phyloP scores from a whole-genome alignment of 495 filamentous ascomycete genomes.

The Podospora pseudopauciseta region DNA sequence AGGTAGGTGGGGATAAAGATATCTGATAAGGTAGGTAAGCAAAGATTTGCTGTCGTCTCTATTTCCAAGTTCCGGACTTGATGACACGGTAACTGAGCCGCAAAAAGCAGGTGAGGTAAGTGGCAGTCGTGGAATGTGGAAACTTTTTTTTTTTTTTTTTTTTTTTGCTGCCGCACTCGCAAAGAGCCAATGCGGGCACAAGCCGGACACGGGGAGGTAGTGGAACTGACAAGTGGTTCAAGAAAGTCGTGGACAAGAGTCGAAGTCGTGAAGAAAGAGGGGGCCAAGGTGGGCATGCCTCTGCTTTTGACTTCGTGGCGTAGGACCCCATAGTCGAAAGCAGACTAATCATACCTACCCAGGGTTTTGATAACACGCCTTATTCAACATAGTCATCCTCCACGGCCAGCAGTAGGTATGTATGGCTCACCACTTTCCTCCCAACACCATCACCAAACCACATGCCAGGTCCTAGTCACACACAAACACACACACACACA shows the following conservation, averaged over 20 bases:
- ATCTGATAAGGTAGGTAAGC: too few relatives aligned
- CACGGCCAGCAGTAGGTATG: too few relatives aligned
- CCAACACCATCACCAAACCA: background rate
- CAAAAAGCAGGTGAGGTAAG: background rate
- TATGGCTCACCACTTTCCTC: background rate
- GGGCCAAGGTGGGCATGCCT: too few relatives aligned
- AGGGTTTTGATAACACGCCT: background rate
- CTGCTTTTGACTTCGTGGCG: too few relatives aligned
- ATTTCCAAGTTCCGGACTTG: background rate
- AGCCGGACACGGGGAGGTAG: background rate
- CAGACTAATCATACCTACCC: background rate
- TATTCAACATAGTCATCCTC: too few relatives aligned
- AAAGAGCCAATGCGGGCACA: background rate
- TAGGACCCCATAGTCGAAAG: too few relatives aligned
- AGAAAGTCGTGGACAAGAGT: too few relatives aligned
- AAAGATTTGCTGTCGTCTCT: background rate
- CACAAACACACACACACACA: background rate
- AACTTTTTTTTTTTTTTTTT: too few relatives aligned
- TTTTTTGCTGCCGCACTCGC: too few relatives aligned
- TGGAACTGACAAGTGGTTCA: too few relatives aligned
- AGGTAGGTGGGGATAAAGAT: too few relatives aligned
- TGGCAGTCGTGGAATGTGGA: background rate
- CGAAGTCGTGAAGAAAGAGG: too few relatives aligned
- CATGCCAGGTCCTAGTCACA: background rate
- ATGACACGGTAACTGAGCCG: background rate